Evolutionary conservation across 257 asterid genomes (phyloP).

Genomic region (Lantana camara): DNA sequence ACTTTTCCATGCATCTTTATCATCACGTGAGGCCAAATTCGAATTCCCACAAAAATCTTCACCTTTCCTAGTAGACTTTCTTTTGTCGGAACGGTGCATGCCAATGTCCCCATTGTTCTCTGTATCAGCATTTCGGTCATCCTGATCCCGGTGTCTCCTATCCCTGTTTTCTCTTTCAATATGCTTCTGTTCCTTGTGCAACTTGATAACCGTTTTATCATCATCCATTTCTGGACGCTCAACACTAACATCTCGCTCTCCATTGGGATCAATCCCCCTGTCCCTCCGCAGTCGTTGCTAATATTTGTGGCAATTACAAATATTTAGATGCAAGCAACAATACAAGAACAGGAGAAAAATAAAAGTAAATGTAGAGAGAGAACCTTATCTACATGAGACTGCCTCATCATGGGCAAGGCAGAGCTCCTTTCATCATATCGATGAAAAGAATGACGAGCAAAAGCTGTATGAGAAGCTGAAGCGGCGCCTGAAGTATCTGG

Average conservation of each 20-base stretch:
- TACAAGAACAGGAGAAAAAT: constrained; percentile 3
- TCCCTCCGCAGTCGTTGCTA: constrained; percentile 75
- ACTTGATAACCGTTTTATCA: constrained; percentile 65
- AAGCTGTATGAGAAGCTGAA: constrained; percentile 61
- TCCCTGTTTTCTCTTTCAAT: constrained; percentile 75
- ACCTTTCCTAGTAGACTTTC: constrained; percentile 62
- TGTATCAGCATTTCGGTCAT: constrained; percentile 61
- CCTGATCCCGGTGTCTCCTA: constrained; percentile 71
- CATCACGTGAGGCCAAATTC: constrained; percentile 62
- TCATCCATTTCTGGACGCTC: constrained; percentile 84
- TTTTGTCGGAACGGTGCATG: constrained; percentile 74
- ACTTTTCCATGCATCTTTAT: constrained; percentile 84
- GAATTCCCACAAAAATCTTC: constrained; percentile 74
- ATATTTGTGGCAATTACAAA: constrained; percentile 18
- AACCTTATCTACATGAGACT: constrained; percentile 76
- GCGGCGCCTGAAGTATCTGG: constrained; percentile 80
- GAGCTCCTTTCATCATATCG: constrained; percentile 88
- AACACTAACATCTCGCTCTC: constrained; percentile 75
- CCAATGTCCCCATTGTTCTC: constrained; percentile 68
- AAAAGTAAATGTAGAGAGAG: constrained; percentile 19
- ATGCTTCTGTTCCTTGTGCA: constrained; percentile 83
- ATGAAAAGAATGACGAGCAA: constrained; percentile 56
- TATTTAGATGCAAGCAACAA: constrained; percentile 20
- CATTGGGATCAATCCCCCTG: constrained; percentile 59
- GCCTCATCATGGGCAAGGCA: constrained; percentile 61